phyloP scores from a whole-genome alignment of 2,329 filamentous ascomycete genomes.

The Biscogniauxia marginata region DNA sequence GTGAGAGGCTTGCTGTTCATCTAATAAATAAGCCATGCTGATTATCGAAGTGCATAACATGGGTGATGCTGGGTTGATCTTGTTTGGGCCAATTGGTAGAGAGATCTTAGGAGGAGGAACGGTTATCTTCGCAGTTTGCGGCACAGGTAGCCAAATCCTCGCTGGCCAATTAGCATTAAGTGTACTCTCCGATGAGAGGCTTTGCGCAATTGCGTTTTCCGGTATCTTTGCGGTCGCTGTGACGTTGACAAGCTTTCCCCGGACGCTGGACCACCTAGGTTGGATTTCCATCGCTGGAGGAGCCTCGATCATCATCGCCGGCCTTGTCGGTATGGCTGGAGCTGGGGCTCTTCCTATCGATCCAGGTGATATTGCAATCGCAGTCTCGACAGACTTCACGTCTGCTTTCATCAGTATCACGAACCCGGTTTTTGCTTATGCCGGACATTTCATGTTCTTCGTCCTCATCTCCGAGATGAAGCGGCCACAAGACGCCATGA shows the following conservation, averaged over 20 bases:
- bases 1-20: constrained; percentile 33
- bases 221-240: constrained; percentile 50
- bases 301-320: constrained; percentile 48
- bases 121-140: constrained; percentile 51
- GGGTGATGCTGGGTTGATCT: constrained; percentile 53
- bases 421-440: constrained; percentile 53
- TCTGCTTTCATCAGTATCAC: constrained; percentile 47
- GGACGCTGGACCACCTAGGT: constrained; percentile 48
- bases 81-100: constrained; percentile 52
- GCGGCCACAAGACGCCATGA: constrained; percentile 49
- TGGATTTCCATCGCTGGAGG: constrained; percentile 46
- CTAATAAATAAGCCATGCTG: constrained; percentile 9
- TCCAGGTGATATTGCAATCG: constrained; percentile 37
- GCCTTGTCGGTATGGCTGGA: constrained; percentile 50
- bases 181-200: constrained; percentile 42
- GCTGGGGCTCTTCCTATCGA: constrained; percentile 42
- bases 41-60: constrained; percentile 50
- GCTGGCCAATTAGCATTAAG: constrained; percentile 50
- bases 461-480: constrained; percentile 54
- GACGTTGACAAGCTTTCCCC: constrained; percentile 45
- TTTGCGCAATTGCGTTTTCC: constrained; percentile 50
- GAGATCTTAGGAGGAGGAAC: constrained; percentile 50
- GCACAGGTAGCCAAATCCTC: constrained; percentile 49
- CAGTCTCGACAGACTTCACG: constrained; percentile 39
- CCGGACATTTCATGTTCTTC: constrained; percentile 55